phyloP scores from a whole-genome alignment of 2,329 filamentous ascomycete genomes.

The Aplosporella prunicola region DNA sequence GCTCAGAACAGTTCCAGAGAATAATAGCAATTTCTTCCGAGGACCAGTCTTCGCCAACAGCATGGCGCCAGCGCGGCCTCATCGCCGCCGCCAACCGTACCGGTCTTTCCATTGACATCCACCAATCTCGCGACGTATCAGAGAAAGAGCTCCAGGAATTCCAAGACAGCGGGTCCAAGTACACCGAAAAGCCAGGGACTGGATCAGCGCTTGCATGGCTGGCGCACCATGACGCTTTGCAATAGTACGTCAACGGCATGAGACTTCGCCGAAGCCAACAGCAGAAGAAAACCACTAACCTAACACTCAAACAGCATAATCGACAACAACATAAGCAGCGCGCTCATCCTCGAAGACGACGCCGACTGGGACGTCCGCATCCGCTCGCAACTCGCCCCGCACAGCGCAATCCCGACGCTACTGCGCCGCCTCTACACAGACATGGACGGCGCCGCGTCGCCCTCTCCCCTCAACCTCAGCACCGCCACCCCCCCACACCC shows the following conservation, averaged over 20 bases:
- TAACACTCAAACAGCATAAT: conserved; percentile 1
- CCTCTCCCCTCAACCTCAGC: background rate
- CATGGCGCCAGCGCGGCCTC: conserved; percentile 8
- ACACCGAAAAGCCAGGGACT: background rate
- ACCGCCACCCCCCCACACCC: background rate
- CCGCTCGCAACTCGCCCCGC: conserved; percentile 13
- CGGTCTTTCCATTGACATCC: conserved; percentile 6
- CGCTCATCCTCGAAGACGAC: conserved; percentile 17
- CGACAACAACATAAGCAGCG: conserved; percentile 11
- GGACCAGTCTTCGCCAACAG: conserved; percentile 2
- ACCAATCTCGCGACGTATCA: conserved; percentile 3
- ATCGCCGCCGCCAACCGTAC: conserved; percentile 5
- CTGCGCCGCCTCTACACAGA: conserved; percentile 1
- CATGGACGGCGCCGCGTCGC: background rate
- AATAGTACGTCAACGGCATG: too few relatives aligned
- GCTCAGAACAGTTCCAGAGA: conserved; percentile 3
- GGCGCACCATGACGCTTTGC: conserved; percentile 7
- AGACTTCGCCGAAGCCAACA: background rate
- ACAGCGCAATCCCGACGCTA: background rate
- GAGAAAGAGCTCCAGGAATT: conserved; percentile 6
- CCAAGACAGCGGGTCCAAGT: background rate
- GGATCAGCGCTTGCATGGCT: conserved; percentile 10
- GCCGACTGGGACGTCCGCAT: conserved; percentile 18
- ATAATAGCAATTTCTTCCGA: conserved; percentile 10
- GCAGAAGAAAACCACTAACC: too few relatives aligned